phyloP scores from a whole-genome alignment of 768 basidiomycete species.

The Lentinula boryana region DNA sequence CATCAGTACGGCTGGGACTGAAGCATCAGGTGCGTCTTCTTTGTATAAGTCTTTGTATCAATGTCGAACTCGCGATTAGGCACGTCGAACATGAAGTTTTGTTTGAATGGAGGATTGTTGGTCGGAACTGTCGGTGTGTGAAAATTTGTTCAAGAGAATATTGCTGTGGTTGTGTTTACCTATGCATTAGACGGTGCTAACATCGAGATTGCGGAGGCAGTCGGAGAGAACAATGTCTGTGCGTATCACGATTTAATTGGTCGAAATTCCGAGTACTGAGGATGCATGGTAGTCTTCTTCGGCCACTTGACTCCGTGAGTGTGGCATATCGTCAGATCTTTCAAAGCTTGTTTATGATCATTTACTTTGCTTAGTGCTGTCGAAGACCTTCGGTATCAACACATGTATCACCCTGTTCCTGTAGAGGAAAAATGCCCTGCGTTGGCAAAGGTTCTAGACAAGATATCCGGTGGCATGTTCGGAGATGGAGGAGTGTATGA shows the following conservation, averaged over 20 bases:
- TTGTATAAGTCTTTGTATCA: neutral
- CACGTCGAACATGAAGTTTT: slow-evolving; percentile 87
- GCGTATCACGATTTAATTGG: slow-evolving; percentile 28
- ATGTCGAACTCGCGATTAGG: neutral
- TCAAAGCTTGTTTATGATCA: neutral
- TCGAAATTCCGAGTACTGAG: neutral
- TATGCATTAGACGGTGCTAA: slow-evolving; percentile 76
- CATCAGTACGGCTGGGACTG: slow-evolving; percentile 96
- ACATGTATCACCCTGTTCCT: slow-evolving; percentile 75
- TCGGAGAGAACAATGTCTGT: slow-evolving; percentile 91
- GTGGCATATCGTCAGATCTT: neutral
- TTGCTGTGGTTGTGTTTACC: neutral
- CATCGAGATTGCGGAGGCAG: slow-evolving; percentile 95
- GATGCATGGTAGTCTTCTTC: slow-evolving; percentile 66
- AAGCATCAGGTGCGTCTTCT: slow-evolving; percentile 50
- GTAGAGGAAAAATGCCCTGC: slow-evolving; percentile 81
- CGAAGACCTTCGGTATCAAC: slow-evolving; percentile 81
- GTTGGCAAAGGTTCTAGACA: slow-evolving; percentile 72
- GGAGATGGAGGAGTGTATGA: slow-evolving; percentile 81
- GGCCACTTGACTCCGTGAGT: slow-evolving; percentile 73
- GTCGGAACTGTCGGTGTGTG: slow-evolving; percentile 71
- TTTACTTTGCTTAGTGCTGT: slow-evolving; percentile 43
- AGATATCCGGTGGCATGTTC: slow-evolving; percentile 73
- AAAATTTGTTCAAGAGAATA: neutral
- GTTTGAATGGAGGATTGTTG: slow-evolving; percentile 84